Conservation (phyloP, 768 basidiomycete genomes). For the Pleurotus pulmonarius region DNA sequence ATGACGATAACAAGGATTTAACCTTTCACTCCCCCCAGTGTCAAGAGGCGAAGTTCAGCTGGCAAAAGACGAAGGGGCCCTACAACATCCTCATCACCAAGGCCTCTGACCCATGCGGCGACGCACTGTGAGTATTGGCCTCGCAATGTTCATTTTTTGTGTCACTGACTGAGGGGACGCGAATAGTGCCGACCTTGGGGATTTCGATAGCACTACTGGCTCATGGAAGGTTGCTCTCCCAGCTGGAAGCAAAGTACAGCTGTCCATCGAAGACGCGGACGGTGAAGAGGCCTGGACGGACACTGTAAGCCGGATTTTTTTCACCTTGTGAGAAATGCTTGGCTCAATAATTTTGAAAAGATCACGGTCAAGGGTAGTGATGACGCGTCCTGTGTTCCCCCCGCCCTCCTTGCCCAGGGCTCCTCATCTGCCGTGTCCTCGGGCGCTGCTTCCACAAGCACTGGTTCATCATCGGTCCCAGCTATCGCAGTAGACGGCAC, state of each 20-base stretch:
- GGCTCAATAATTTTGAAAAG: constrained; percentile 20
- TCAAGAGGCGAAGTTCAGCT: constrained; percentile 41
- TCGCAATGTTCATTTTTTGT: too few relatives aligned
- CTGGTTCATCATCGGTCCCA: not conserved
- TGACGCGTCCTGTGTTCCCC: constrained; percentile 34
- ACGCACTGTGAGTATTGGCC: constrained; percentile 45
- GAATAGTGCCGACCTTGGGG: constrained; percentile 56
- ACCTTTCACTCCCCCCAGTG: constrained; percentile 41
- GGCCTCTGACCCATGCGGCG: constrained; percentile 53
- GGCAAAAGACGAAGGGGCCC: constrained; percentile 43
- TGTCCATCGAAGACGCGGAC: constrained; percentile 50
- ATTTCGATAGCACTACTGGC: constrained; percentile 39
- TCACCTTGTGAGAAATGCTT: constrained; percentile 8
- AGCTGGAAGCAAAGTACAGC: constrained; percentile 41
- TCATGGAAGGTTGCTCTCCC: constrained; percentile 45
- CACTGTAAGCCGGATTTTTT: constrained; percentile 35
- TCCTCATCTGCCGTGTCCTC: not conserved
- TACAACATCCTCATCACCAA: constrained; percentile 59
- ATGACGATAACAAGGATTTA: not conserved
- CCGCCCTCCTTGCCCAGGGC: constrained; percentile 6
- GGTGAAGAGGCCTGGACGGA: constrained; percentile 68
- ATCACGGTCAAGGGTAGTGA: constrained; percentile 33
- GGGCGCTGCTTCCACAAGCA: constrained; percentile 4
- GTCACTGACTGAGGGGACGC: not conserved
- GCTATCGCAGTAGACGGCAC: constrained; percentile 6